phyloP scores from a whole-genome alignment of 192 early-diverging fungal species.

The Geosiphon pyriformis region DNA sequence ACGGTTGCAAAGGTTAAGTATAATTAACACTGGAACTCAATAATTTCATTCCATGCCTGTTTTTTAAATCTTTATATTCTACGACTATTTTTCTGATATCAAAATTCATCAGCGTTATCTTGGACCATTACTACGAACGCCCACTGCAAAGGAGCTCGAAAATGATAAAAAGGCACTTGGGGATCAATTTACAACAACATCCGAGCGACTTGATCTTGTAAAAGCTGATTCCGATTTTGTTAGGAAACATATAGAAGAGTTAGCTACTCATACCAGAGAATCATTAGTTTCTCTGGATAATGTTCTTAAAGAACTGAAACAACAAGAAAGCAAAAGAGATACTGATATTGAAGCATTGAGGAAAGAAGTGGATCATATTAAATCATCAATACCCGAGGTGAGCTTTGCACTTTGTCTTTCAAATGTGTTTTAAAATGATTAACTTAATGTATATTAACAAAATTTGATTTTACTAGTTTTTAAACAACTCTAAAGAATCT shows the following conservation, averaged over 20 bases:
- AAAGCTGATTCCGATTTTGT: conserved; percentile 32
- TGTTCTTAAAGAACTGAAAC: conserved; percentile 54
- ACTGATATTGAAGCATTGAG: conserved; percentile 69
- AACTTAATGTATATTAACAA: not conserved
- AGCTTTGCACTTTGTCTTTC: conserved; percentile 1
- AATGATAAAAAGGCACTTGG: conserved; percentile 65
- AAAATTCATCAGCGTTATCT: conserved; percentile 42
- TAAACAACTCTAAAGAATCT: conserved; percentile 69
- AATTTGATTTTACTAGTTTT: conserved; percentile 43
- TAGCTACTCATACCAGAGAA: conserved; percentile 68
- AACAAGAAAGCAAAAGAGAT: conserved; percentile 59
- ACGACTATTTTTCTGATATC: not conserved
- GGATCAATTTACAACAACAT: conserved; percentile 51
- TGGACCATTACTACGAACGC: conserved; percentile 53
- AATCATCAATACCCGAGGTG: conserved; percentile 73
- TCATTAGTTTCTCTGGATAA: conserved; percentile 61
- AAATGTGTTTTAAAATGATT: not conserved
- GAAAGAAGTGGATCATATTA: conserved; percentile 66
- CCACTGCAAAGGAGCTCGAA: conserved; percentile 66
- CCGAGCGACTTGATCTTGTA: conserved; percentile 34
- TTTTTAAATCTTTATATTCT: not conserved
- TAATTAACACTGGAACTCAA: conserved; percentile 2
- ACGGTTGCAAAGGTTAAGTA: conserved; percentile 61
- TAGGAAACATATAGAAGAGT: conserved; percentile 56
- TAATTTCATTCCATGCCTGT: not conserved